These are phyloP conservation scores for Fusarium illudens DNA, from an alignment of 2,329 filamentous ascomycete genomes.

Conservation along the genomic window DNA sequence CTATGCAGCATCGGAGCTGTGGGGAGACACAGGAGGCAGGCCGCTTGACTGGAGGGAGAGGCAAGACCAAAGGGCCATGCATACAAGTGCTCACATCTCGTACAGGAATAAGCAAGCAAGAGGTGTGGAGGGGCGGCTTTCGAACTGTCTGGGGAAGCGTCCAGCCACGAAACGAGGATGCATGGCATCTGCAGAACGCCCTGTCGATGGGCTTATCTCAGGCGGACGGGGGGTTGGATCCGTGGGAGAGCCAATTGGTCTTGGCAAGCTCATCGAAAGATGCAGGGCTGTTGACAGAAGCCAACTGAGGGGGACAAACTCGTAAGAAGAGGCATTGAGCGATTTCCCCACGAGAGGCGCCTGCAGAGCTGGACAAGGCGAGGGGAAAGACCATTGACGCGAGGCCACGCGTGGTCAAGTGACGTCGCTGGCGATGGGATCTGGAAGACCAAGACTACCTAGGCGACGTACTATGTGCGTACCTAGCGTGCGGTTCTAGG, in stretches of 20 bases:
- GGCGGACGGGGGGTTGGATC: background rate
- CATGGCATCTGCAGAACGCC: conserved; percentile 4
- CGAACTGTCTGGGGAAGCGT: conserved; percentile 26
- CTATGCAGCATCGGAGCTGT: background rate
- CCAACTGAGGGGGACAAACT: background rate
- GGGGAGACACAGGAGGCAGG: background rate
- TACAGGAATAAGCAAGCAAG: background rate
- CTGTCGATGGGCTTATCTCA: background rate
- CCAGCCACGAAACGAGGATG: conserved; percentile 3
- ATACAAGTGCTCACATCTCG: background rate
- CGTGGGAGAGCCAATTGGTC: conserved; percentile 12
- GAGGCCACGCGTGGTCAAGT: conserved; percentile 8
- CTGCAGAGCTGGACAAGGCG: conserved; percentile 1
- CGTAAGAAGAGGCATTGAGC: background rate
- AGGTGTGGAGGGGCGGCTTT: conserved; percentile 7
- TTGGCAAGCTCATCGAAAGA: background rate
- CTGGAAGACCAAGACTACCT: background rate
- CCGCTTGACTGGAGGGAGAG: background rate
- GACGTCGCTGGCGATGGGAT: conserved; percentile 3
- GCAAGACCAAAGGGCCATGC: background rate
- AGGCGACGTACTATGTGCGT: background rate
- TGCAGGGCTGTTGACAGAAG: conserved; percentile 1
- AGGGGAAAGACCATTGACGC: conserved; percentile 1
- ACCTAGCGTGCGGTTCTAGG: background rate
- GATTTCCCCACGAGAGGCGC: conserved; percentile 4